Percentiles rank a stretch among this genome's conserved stretches.
Conservation (phyloP, 768 basidiomycete species). For the Macrolepiota albuminosa region DNA sequence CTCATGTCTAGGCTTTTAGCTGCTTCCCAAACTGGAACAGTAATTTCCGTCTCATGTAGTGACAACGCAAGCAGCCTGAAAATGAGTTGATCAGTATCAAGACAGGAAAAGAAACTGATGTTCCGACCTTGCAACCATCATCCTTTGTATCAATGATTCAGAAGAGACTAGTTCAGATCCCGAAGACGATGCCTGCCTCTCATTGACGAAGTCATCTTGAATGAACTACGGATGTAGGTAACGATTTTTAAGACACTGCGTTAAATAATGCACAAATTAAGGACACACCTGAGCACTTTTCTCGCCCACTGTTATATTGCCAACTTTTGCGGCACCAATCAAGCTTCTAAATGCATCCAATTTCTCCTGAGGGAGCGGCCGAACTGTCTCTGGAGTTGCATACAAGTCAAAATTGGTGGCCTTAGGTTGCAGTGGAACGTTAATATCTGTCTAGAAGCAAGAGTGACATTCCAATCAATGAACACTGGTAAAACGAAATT, state of each 20-base stretch:
- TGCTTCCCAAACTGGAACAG: slow-evolving; percentile 56
- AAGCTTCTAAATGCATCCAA: slow-evolving; percentile 54
- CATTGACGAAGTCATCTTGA: slow-evolving; percentile 67
- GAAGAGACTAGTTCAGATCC: slow-evolving; percentile 37
- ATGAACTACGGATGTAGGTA: slow-evolving; percentile 45
- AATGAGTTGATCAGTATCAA: not conserved
- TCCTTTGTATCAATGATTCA: slow-evolving; percentile 62
- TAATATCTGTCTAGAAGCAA: slow-evolving; percentile 49
- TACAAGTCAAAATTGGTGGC: slow-evolving; percentile 37
- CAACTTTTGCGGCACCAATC: slow-evolving; percentile 56
- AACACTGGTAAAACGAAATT: not conserved
- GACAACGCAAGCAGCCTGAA: slow-evolving; percentile 61
- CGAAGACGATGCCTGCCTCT: slow-evolving; percentile 29
- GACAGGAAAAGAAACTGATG: not conserved
- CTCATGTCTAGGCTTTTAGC: slow-evolving; percentile 56
- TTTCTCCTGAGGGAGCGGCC: slow-evolving; percentile 40
- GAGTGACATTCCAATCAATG: not conserved
- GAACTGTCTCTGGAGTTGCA: slow-evolving; percentile 38
- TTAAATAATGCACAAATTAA: not conserved
- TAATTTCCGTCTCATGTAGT: slow-evolving; percentile 50
- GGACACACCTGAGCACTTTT: slow-evolving; percentile 52
- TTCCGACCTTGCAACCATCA: slow-evolving; percentile 66
- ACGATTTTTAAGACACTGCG: not conserved
- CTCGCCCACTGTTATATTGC: slow-evolving; percentile 49
- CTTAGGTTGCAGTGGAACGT: slow-evolving; percentile 40